Evolutionary conservation across 2,329 filamentous ascomycete species (phyloP).

Genomic region (Rhynchosporium agropyri): DNA sequence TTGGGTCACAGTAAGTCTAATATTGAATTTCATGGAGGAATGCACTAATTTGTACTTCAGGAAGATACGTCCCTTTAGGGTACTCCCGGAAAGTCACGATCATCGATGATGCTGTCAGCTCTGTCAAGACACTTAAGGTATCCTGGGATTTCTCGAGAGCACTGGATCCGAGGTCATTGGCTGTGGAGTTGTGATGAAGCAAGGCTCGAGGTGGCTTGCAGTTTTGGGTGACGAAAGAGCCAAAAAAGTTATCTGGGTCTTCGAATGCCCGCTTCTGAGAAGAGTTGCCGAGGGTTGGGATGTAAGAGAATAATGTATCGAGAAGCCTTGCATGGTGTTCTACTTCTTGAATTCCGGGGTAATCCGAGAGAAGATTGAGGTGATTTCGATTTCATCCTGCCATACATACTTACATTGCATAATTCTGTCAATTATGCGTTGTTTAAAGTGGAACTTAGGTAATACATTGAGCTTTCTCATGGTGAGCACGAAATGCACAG

Average conservation of each 20-base stretch:
- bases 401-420: too few relatives aligned
- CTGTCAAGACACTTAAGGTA: slow-evolving; percentile 36
- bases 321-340: too few relatives aligned
- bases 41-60: slow-evolving; percentile 15
- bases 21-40: background rate
- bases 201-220: slow-evolving; percentile 34
- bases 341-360: too few relatives aligned
- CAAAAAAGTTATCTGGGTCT: slow-evolving; percentile 30
- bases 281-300: slow-evolving; percentile 36
- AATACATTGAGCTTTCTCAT: too few relatives aligned
- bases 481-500: too few relatives aligned
- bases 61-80: slow-evolving; percentile 37
- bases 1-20: slow-evolving; percentile 31
- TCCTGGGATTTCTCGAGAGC: slow-evolving; percentile 37
- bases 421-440: too few relatives aligned
- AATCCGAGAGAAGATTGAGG: too few relatives aligned
- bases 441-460: too few relatives aligned
- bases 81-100: slow-evolving; percentile 35
- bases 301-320: slow-evolving; percentile 13
- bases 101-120: slow-evolving; percentile 39
- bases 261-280: slow-evolving; percentile 36
- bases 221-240: slow-evolving; percentile 28
- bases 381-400: too few relatives aligned
- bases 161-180: slow-evolving; percentile 30
- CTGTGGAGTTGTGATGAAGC: slow-evolving; percentile 38